Evolutionary conservation across 306 rosid genomes (phyloP), one percentile per base, ranked within the genome.

Genomic region (Astragalus glycyphyllos): DNA sequence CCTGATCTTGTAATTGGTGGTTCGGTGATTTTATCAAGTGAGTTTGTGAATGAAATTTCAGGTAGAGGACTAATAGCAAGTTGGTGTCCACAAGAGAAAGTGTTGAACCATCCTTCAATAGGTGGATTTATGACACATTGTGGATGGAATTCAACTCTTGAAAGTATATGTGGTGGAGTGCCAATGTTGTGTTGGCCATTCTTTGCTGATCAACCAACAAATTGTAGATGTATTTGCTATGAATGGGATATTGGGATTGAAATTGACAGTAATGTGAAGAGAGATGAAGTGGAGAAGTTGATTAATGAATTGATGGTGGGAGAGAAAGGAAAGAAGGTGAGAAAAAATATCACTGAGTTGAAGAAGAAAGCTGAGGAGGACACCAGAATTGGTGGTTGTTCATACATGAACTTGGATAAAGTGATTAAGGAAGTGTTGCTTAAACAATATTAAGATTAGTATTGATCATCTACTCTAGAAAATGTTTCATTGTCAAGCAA

Each of bases 111-210:
- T 7, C 71, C 71, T 38, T 58, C 65, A n/a, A 4, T 58, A 0
- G 65, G 66, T 2, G 62, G 76, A 34, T 79, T 79, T 35, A 54
- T 79, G 60, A 79, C 80, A 20, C 83, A 79, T 15, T 67, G 79
- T 32, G 75, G 83, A 23, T 79, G 83, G 79, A 79, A 79, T 29
- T 76, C 80, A 3, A 72, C 74, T 11, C 72, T 42, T 0, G 83
- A 79, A 15, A 79, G 78, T 29, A 1, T 79, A 2, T 47, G 71
- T 35, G 65, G 23, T 0, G 83, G 79, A 11, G 75, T 79, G 6
- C 79, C 83, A 12, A 72, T 73, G 75, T 9, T 72, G 34, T 79
- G 74, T 12, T 79, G 79, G 83, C 83, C 83, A 3, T 72, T 65
- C 16, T 79, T 79, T 13, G 75, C 53, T 0, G 83, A 79, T 13